Evolutionary conservation across 164 flowering plant species (phyloP), one percentile per base, ranked within the genome.

Genomic region (Annona cherimola): DNA sequence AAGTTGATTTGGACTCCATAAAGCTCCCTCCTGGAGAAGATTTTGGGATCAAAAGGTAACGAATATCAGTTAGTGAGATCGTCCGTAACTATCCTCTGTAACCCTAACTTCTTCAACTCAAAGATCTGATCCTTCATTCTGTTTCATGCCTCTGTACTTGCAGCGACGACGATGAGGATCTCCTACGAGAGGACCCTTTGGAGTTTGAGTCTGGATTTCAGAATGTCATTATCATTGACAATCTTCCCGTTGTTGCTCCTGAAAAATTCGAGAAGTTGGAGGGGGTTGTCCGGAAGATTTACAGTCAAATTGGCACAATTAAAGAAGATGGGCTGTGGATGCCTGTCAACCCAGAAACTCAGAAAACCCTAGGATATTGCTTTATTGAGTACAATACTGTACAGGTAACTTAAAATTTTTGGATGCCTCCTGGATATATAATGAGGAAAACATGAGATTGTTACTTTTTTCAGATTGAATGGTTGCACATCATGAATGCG

Each of bases 181-280:
- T 85, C 18, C 76, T 71, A 8, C 77, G 76, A 42, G 97, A 87
- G 64, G 98, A 93, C 40, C 45, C 68, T 7, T 16, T 79, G 76
- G 96, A 91, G 26, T 86, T 83, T 8, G 99, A 93, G 16, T 11
- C 76, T 5, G 92, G 92, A 0, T 83, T 84, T 42, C 90, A 87
- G 1, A 91, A 89, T 70, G 81, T 87, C 55, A 90, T 95, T 2
- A 89, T 93, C 5, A 95, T 91, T 6, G 99, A 93, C 70, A 88
- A 95, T 71, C 81, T 93, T 0, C 99, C 99, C 0, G 89, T 87
- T 19, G 97, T 93, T 67, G 88, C 93, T 0, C 74, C 41, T 2
- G 98, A 93, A 77, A 93, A 95, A 67, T 93, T 80, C 40, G 93
- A 90, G 73, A 95, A 93, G 78, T 87, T 95, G 4, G 96, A 88